Percentiles rank a stretch among this genome's conserved stretches.
These are phyloP conservation scores for Triticum monococcum DNA, from an alignment of 176 grass and related monocot species.

Conservation along the genomic window DNA sequence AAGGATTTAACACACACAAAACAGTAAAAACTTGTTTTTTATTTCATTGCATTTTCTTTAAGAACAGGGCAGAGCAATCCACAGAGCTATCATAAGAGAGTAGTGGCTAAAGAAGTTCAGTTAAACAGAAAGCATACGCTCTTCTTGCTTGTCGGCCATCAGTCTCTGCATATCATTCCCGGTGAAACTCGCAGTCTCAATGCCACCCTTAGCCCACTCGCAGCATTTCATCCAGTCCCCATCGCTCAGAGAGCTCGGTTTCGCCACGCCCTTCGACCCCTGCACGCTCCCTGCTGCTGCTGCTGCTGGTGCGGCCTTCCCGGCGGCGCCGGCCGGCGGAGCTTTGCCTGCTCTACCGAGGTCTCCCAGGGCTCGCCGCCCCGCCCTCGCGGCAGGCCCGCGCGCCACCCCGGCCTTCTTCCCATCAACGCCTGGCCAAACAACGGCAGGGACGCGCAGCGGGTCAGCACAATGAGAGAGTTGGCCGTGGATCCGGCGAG, in stretches of 20 bases:
- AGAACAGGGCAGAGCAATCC: neutral
- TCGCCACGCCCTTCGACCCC: neutral
- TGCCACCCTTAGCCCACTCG: conserved; percentile 21
- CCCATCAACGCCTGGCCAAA: conserved; percentile 23
- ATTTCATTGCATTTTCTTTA: neutral
- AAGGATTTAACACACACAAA: neutral
- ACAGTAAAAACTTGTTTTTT: neutral
- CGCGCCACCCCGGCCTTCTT: conserved; percentile 12
- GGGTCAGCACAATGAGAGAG: neutral
- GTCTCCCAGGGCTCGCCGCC: conserved; percentile 19
- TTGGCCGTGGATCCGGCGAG: neutral
- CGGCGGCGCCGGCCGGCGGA: neutral
- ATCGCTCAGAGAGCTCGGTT: conserved; percentile 3
- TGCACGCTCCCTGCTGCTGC: neutral
- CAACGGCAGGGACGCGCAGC: neutral
- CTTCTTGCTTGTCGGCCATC: neutral
- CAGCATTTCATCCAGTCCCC: conserved; percentile 29
- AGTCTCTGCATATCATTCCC: conserved; percentile 23
- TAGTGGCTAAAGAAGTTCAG: neutral
- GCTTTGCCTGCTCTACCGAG: neutral
- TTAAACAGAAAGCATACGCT: neutral
- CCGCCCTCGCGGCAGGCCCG: neutral
- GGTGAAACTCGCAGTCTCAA: conserved; percentile 13
- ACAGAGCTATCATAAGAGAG: neutral
- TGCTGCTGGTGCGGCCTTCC: neutral